These are phyloP conservation scores for Raddia guianensis DNA, from an alignment of 176 grass and related monocot species.

Conservation along the genomic window DNA sequence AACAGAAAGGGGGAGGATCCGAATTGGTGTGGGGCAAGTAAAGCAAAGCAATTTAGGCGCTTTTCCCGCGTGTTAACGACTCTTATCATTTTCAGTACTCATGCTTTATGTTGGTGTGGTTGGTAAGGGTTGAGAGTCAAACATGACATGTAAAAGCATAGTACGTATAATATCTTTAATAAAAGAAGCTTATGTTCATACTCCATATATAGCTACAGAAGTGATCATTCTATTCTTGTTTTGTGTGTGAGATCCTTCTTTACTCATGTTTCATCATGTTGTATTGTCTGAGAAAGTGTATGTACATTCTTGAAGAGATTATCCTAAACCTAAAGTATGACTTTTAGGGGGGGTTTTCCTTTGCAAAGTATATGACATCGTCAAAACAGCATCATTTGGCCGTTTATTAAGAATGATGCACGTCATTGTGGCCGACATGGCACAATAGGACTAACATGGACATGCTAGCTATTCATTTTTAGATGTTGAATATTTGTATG, in stretches of 20 bases:
- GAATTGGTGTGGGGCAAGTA: not conserved
- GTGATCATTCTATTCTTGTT: not conserved
- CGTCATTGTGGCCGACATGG: conserved; percentile 38
- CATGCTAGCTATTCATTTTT: not conserved
- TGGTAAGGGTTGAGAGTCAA: conserved; percentile 37
- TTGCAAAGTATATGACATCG: too few species aligned
- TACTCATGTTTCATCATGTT: conserved; percentile 18
- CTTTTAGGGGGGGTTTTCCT: not conserved
- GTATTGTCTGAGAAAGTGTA: not conserved
- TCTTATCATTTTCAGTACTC: conserved; percentile 21
- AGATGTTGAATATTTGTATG: conserved; percentile 2
- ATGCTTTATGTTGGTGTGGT: conserved; percentile 17
- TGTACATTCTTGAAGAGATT: not conserved
- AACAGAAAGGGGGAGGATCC: conserved; percentile 7
- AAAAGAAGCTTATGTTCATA: too few species aligned
- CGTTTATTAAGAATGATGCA: not conserved
- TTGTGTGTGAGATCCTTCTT: conserved; percentile 10
- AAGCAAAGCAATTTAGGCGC: not conserved
- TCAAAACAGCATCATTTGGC: not conserved
- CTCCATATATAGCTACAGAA: too few species aligned
- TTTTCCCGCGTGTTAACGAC: conserved; percentile 43
- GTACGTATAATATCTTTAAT: not conserved
- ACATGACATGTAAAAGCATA: not conserved
- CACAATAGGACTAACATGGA: conserved; percentile 41
- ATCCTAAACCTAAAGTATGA: not conserved